Conservation (phyloP, 2,329 filamentous ascomycete genomes). For the Zopfia rhizophila region DNA sequence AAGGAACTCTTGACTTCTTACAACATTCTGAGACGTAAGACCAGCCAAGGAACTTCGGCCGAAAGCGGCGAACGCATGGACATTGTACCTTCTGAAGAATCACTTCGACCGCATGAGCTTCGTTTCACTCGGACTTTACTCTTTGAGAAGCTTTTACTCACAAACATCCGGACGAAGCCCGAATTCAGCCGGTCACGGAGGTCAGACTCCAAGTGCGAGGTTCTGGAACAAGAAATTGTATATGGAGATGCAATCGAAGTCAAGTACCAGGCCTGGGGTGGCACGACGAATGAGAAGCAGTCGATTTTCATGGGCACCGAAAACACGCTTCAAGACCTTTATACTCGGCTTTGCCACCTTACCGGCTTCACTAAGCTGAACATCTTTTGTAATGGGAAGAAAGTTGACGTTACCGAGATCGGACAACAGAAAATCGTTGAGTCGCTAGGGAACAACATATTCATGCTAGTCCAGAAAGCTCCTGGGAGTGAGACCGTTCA, state of each 20-base stretch:
- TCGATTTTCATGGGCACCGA: conserved; percentile 73
- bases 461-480: conserved; percentile 44
- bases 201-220: conserved; percentile 48
- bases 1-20: conserved; percentile 58
- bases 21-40: conserved; percentile 21
- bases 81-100: conserved; percentile 36
- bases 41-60: background rate
- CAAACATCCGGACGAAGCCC: conserved; percentile 40
- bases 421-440: conserved; percentile 71
- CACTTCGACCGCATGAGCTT: conserved; percentile 28
- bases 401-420: conserved; percentile 69
- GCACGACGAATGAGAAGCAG: conserved; percentile 67
- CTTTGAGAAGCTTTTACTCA: conserved; percentile 48
- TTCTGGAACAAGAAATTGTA: conserved; percentile 58
- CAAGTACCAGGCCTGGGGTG: conserved; percentile 79
- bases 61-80: conserved; percentile 23
- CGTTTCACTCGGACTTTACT: conserved; percentile 45
- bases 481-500: conserved; percentile 38
- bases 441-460: conserved; percentile 49
- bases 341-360: conserved; percentile 71
- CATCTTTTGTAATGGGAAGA: conserved; percentile 74
- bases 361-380: conserved; percentile 82
- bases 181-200: conserved; percentile 44
- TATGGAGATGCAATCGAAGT: conserved; percentile 74
- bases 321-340: conserved; percentile 76